Evolutionary conservation across 495 filamentous ascomycete species (phyloP).

Genomic region (Podospora conica): DNA sequence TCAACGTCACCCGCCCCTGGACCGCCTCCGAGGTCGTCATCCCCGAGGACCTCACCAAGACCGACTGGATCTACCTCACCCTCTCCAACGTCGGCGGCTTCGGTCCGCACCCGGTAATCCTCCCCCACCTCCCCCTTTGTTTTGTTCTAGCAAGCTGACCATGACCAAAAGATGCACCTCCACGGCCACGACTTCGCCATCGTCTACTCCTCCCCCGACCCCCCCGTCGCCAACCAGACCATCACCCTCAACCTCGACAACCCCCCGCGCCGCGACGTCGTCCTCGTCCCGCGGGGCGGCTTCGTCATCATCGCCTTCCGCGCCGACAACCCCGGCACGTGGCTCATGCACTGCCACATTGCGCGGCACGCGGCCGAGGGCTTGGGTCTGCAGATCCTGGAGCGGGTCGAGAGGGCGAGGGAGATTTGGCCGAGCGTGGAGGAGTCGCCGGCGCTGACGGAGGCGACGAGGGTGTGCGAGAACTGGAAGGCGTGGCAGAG

Average conservation of each 20-base stretch:
- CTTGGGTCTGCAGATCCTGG: constrained; percentile 7
- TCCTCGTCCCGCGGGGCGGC: constrained; percentile 43
- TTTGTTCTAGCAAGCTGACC: too few relatives aligned
- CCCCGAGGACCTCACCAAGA: background rate
- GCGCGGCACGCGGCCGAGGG: constrained; percentile 12
- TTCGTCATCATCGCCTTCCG: constrained; percentile 50
- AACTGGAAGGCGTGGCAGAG: background rate
- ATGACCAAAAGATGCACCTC: constrained; percentile 48
- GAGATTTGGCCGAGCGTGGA: background rate
- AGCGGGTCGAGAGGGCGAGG: background rate
- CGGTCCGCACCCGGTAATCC: background rate
- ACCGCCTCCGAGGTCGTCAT: background rate
- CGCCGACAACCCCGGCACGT: constrained; percentile 41
- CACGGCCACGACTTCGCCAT: constrained; percentile 55
- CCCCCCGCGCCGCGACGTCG: constrained; percentile 53
- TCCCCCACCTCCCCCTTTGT: too few relatives aligned
- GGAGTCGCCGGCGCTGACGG: background rate
- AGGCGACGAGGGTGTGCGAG: background rate
- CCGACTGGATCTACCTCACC: constrained; percentile 1
- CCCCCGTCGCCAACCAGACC: too few relatives aligned
- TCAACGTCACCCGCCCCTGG: background rate
- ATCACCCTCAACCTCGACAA: constrained; percentile 26
- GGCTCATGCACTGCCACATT: constrained; percentile 21
- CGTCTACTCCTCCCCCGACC: too few relatives aligned
- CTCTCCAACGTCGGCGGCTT: background rate